phyloP scores from a whole-genome alignment of 2,329 filamentous ascomycete genomes.

The Penicillium carneum region DNA sequence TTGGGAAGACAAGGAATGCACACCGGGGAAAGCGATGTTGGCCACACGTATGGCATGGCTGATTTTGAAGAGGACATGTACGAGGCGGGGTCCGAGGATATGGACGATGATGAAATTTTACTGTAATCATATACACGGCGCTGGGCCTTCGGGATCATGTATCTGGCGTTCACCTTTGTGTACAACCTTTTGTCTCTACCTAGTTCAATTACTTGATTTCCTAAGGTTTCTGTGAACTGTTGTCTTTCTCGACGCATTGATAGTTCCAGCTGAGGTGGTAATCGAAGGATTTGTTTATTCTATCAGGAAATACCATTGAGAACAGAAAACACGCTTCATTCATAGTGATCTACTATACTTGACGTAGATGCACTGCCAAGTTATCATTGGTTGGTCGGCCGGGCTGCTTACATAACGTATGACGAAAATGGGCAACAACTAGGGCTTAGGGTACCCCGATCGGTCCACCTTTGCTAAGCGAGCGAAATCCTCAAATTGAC shows the following conservation, averaged over 20 bases:
- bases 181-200: neutral
- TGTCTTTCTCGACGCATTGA: neutral
- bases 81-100: conserved; percentile 5
- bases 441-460: conserved; percentile 51
- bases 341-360: conserved; percentile 4
- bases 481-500: conserved; percentile 52
- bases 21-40: conserved; percentile 24
- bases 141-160: conserved; percentile 9
- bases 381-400: conserved; percentile 6
- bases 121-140: conserved; percentile 14
- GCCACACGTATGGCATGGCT: conserved; percentile 18
- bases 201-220: neutral
- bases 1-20: conserved; percentile 32
- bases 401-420: conserved; percentile 27
- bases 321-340: neutral
- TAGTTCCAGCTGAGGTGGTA: neutral
- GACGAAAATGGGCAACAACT: conserved; percentile 33
- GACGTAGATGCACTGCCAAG: conserved; percentile 5
- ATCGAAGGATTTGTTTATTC: neutral
- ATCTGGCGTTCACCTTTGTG: conserved; percentile 6
- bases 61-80: conserved; percentile 9
- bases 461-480: conserved; percentile 54
- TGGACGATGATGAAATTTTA: neutral
- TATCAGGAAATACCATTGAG: neutral
- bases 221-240: neutral